phyloP scores from a whole-genome alignment of 2,329 filamentous ascomycete species.

The Aspergillus sp. region DNA sequence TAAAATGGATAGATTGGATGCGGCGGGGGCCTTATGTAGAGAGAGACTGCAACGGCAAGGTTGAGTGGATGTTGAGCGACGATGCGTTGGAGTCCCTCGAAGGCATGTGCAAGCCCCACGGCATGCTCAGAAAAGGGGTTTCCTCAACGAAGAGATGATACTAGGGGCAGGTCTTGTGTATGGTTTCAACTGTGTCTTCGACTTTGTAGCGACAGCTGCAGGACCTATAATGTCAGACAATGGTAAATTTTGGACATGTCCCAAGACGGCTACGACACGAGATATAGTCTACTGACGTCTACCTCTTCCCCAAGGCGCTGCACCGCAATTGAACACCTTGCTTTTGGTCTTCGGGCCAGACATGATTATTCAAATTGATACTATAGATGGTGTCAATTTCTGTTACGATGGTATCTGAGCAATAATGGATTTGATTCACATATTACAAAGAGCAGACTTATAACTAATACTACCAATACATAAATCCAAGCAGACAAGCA shows the following conservation, averaged over 20 bases:
- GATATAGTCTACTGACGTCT: too few species aligned
- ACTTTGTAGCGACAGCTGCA: too few species aligned
- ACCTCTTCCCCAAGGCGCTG: too few species aligned
- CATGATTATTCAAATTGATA: too few species aligned
- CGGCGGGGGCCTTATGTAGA: background rate
- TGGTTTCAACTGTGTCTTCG: too few species aligned
- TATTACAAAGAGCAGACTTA: background rate
- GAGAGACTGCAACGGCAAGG: background rate
- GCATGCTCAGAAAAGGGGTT: background rate
- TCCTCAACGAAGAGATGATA: background rate
- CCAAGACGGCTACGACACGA: too few species aligned
- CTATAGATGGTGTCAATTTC: too few species aligned
- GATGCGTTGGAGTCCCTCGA: background rate
- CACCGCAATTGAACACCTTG: too few species aligned
- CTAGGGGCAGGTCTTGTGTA: background rate
- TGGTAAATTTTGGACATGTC: too few species aligned
- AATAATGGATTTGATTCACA: background rate
- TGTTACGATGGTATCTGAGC: background rate
- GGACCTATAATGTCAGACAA: too few species aligned
- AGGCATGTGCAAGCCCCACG: background rate
- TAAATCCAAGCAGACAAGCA: background rate
- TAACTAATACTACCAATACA: background rate
- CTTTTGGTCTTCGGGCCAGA: too few species aligned
- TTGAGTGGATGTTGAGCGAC: background rate
- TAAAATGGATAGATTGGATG: slow-evolving; percentile 8